phyloP scores from a whole-genome alignment of 2,329 filamentous ascomycete genomes.

The Parascedosporium putredinis region DNA sequence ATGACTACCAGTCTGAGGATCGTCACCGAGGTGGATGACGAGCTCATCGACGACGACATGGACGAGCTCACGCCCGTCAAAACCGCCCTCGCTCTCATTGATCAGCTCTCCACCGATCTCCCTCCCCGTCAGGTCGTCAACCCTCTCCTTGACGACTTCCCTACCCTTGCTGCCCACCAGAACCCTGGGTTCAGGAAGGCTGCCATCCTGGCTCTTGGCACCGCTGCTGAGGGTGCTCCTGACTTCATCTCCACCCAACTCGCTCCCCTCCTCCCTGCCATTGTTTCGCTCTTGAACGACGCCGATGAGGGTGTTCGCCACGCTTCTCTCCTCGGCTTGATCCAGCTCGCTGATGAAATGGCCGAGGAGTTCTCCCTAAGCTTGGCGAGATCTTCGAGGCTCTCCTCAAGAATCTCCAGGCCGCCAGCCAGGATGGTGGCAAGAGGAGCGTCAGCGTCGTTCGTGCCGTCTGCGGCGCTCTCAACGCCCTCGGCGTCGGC shows the following conservation, averaged over 20 bases:
- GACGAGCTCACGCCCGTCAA: slow-evolving; percentile 70
- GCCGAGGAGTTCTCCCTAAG: slow-evolving; percentile 81
- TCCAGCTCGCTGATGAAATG: slow-evolving; percentile 85
- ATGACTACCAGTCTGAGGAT: slow-evolving; percentile 84
- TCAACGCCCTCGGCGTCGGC: slow-evolving; percentile 85
- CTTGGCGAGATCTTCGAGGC: slow-evolving; percentile 77
- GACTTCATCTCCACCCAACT: slow-evolving; percentile 96
- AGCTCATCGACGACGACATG: slow-evolving; percentile 64
- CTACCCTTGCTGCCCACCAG: slow-evolving; percentile 64
- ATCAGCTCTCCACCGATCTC: slow-evolving; percentile 77
- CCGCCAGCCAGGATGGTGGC: slow-evolving; percentile 59
- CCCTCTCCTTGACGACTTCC: slow-evolving; percentile 77
- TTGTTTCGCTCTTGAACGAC: slow-evolving; percentile 76
- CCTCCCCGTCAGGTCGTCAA: slow-evolving; percentile 92
- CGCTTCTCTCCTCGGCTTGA: slow-evolving; percentile 77
- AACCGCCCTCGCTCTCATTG: slow-evolving; percentile 76
- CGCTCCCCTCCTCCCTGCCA: slow-evolving; percentile 70
- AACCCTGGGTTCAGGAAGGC: slow-evolving; percentile 77
- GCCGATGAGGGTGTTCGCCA: slow-evolving; percentile 74
- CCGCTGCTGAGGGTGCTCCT: slow-evolving; percentile 90
- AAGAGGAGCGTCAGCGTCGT: slow-evolving; percentile 78
- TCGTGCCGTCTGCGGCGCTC: slow-evolving; percentile 77
- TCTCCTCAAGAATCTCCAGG: slow-evolving; percentile 79
- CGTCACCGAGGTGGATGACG: slow-evolving; percentile 75
- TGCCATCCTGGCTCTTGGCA: slow-evolving; percentile 82